These are phyloP conservation scores for Cyclocybe cylindracea DNA, from an alignment of 768 basidiomycete genomes.

Conservation along the genomic window DNA sequence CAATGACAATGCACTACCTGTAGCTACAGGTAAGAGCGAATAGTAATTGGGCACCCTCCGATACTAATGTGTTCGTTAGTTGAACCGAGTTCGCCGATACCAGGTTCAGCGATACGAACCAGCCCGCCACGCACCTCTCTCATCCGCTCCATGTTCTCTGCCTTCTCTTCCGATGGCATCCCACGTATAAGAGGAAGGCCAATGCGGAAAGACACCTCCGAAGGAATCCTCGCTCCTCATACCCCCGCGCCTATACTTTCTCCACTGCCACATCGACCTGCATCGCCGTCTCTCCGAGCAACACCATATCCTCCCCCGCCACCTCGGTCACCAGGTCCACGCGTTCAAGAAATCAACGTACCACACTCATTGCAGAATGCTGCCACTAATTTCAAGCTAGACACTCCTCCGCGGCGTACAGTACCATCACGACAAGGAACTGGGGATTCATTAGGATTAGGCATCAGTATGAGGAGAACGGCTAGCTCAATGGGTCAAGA, in stretches of 20 bases:
- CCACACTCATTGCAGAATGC: conserved; percentile 20
- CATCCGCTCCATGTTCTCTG: conserved; percentile 65
- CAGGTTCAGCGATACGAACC: conserved; percentile 23
- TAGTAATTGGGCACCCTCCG: not conserved
- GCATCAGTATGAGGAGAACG: conserved; percentile 29
- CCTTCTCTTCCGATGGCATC: conserved; percentile 42
- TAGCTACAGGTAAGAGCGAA: conserved; percentile 48
- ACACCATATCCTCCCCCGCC: conserved; percentile 30
- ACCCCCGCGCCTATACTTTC: conserved; percentile 43
- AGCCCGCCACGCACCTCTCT: conserved; percentile 53
- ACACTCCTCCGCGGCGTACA: conserved; percentile 39
- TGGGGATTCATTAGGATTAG: conserved; percentile 26
- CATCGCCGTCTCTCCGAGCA: conserved; percentile 29
- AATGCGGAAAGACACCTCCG: conserved; percentile 49
- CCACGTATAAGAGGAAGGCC: conserved; percentile 43
- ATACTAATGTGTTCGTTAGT: conserved; percentile 19
- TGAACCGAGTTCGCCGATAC: conserved; percentile 43
- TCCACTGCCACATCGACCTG: conserved; percentile 26
- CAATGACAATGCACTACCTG: conserved; percentile 93
- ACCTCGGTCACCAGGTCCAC: conserved; percentile 39
- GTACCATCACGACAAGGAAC: conserved; percentile 22
- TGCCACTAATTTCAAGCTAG: conserved; percentile 36
- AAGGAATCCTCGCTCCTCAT: conserved; percentile 73
- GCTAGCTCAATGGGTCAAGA: conserved; percentile 18
- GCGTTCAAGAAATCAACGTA: conserved; percentile 35